phyloP scores from a whole-genome alignment of 257 asterid species.

The Ajuga chamaepitys region DNA sequence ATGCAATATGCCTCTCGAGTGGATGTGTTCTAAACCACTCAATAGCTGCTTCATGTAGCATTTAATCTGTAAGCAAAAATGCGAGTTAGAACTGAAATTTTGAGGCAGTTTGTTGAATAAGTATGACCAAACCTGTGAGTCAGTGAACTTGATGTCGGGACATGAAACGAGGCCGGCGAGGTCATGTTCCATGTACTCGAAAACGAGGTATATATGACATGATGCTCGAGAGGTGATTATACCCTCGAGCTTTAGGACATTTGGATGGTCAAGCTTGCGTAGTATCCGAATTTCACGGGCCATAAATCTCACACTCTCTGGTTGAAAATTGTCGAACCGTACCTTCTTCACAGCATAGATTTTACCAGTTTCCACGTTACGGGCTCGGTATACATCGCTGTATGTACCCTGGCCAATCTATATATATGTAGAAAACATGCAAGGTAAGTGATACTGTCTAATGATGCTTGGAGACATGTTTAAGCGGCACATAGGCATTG shows the following conservation, averaged over 20 bases:
- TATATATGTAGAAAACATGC: not conserved
- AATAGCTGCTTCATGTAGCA: conserved; percentile 83
- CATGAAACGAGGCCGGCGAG: conserved; percentile 82
- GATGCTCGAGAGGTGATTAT: conserved; percentile 79
- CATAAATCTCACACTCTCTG: conserved; percentile 90
- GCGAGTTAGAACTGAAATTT: too few relatives aligned
- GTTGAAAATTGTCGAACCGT: conserved; percentile 74
- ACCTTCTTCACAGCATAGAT: conserved; percentile 93
- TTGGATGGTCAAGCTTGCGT: conserved; percentile 85
- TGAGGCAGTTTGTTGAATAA: not conserved
- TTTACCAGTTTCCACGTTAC: conserved; percentile 58
- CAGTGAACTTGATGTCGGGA: conserved; percentile 80
- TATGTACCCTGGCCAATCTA: conserved; percentile 98
- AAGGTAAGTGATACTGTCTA: too few relatives aligned
- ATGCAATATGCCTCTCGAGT: conserved; percentile 74
- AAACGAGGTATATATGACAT: conserved; percentile 72
- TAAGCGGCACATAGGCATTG: too few relatives aligned
- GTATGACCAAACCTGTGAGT: conserved; percentile 53
- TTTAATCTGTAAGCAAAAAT: conserved; percentile 45
- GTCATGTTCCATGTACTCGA: conserved; percentile 98
- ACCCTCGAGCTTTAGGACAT: conserved; percentile 90
- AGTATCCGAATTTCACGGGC: conserved; percentile 81
- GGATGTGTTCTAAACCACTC: conserved; percentile 80
- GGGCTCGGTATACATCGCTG: conserved; percentile 88
- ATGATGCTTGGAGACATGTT: too few relatives aligned